Conservation (phyloP, 2,329 filamentous ascomycete genomes). For the Rutstroemia sydowiana region DNA sequence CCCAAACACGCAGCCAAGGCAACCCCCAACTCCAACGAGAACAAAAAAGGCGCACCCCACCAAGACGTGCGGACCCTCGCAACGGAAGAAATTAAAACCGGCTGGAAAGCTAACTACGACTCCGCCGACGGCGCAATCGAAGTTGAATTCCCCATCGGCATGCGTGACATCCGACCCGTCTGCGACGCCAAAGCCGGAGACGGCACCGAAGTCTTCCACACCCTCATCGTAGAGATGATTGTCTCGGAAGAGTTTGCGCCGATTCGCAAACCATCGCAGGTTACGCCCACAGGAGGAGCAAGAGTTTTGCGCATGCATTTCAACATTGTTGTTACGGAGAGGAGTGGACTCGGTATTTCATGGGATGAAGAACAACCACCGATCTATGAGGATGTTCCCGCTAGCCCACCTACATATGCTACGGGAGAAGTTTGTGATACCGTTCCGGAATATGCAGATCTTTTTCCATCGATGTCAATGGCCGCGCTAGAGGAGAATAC, state of each 20-base stretch:
- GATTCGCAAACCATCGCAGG: slow-evolving; percentile 57
- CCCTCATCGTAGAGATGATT: slow-evolving; percentile 85
- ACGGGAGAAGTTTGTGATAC: slow-evolving; percentile 18
- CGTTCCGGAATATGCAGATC: slow-evolving; percentile 28
- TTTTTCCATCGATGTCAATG: too few species aligned
- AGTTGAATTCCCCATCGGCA: slow-evolving; percentile 65
- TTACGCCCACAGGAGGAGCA: slow-evolving; percentile 82
- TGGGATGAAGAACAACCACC: slow-evolving; percentile 97
- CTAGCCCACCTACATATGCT: slow-evolving; percentile 67
- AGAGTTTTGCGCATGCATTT: slow-evolving; percentile 92
- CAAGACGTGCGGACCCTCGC: slow-evolving; percentile 72
- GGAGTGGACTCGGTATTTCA: slow-evolving; percentile 85
- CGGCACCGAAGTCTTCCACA: slow-evolving; percentile 74
- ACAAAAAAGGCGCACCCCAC: slow-evolving; percentile 62
- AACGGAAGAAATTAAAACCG: slow-evolving; percentile 71
- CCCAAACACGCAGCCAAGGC: slow-evolving; percentile 59
- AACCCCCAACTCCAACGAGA: slow-evolving; percentile 32
- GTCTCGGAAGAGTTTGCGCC: slow-evolving; percentile 85
- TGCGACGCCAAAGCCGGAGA: slow-evolving; percentile 71
- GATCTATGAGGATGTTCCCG: slow-evolving; percentile 87
- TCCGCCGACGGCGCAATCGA: slow-evolving; percentile 67
- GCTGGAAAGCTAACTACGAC: slow-evolving; percentile 75
- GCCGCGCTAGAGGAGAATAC: too few species aligned
- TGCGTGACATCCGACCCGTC: slow-evolving; percentile 54
- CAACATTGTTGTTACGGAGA: slow-evolving; percentile 75